A percentile compares a stretch with the other conserved stretches of the same genome.
Conservation (phyloP, 1,139 yeast species). For the Pneumocystis oryctolagi region DNA sequence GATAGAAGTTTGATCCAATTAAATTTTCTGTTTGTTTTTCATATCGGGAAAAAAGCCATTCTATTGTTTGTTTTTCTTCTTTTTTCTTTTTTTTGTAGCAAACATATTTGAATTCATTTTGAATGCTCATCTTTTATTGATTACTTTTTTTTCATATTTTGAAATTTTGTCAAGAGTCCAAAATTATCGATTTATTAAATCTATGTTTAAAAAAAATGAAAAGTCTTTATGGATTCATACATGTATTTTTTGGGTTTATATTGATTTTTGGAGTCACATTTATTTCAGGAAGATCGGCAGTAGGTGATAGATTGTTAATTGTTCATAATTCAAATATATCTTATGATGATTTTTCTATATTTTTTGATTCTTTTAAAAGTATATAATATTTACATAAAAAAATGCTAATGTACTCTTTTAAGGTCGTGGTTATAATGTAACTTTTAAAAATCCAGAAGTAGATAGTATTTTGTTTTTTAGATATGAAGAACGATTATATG, state of each 20-base stretch:
- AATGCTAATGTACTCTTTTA: not conserved
- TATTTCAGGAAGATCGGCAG: constrained; percentile 6
- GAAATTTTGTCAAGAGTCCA: not conserved
- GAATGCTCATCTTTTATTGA: not conserved
- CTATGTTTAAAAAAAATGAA: not conserved
- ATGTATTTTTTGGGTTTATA: not conserved
- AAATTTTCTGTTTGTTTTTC: not conserved
- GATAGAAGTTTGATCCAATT: not conserved
- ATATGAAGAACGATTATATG: constrained; percentile 34
- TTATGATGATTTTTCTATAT: constrained; percentile 22
- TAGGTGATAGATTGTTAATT: constrained; percentile 23
- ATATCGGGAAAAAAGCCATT: not conserved
- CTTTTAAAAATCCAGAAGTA: constrained; percentile 21
- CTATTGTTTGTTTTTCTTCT: not conserved
- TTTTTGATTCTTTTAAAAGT: constrained; percentile 22
- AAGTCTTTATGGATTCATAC: not conserved
- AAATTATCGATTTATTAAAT: not conserved
- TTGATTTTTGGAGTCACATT: not conserved
- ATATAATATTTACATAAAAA: not conserved
- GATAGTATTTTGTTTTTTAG: constrained; percentile 27
- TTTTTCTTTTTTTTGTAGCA: not conserved
- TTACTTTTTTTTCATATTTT: not conserved
- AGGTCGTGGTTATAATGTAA: constrained; percentile 24
- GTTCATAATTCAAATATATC: constrained; percentile 25
- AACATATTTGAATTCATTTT: not conserved